Base-by-base conservation (phyloP, 192 early-diverging fungal species). In the Funneliformis geosporum region DNA sequence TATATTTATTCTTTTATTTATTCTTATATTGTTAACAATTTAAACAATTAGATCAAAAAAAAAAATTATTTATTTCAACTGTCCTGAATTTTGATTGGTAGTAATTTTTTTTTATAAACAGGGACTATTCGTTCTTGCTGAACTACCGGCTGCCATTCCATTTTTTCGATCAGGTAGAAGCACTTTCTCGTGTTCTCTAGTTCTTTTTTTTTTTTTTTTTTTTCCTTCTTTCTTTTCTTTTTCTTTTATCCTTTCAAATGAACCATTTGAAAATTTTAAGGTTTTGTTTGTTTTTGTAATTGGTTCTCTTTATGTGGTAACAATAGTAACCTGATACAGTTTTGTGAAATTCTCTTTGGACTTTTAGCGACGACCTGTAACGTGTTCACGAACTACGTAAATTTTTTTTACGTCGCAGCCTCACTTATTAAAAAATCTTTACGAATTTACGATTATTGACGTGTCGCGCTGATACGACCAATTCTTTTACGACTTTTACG, bases 141-240 rank as follows among this genome's bases (percentile, higher is more conserved):
- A 43, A 9, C 38, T 69, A 69, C 67, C 67, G 67, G 67, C 67
- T 69, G 38, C 67, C 16, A 27, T 65, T 69, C 67, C 16, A 27
- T 65, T 69, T 69, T 69, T 69, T 69, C 67, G 40, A 69, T 69
- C 67, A n/a, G 38, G 67, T 40, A 69, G 40, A 69, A 69, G 16
- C 67, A 69, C 67, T 69, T 10, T 69, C 67, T 69, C 40, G 33
- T 69, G 67, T 43, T 43, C n/a, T 44, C 39, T 69, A n/a, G 67
- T 40, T 69, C 39, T 69, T 43, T 38, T 69, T 67, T 67, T 66
- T 69, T 69, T 69, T n/a, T 2, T 69, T 40, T 69, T 69, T 40
- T 14, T 39, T 28, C 11, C 62, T 28, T 23, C 11, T 28, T 14
- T n/a, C 14, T 65, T 65, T 8, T 65, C 2, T 2, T 33, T 33